These are phyloP conservation scores for Vitis hybrid DNA, from an alignment of 177 flowering plant species.

Conservation along the genomic window DNA sequence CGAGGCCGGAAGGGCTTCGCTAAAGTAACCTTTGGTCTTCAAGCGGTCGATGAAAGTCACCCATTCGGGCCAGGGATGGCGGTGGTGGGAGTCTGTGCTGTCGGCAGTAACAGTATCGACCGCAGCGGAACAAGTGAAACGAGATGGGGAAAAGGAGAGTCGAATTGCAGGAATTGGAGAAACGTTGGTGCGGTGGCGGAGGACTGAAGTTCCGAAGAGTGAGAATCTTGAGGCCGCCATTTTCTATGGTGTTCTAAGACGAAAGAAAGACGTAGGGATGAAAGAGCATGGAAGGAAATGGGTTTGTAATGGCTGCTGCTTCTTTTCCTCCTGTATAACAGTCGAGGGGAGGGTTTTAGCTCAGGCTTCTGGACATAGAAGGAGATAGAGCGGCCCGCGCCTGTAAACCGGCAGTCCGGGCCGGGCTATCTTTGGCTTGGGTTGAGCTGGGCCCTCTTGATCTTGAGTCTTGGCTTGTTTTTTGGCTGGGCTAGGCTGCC, in stretches of 20 bases:
- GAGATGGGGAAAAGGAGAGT: slow-evolving; percentile 9
- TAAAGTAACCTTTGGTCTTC: slow-evolving; percentile 61
- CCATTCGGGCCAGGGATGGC: slow-evolving; percentile 92
- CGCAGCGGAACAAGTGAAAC: slow-evolving; percentile 27
- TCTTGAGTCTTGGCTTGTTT: no score
- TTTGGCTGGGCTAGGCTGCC: no score
- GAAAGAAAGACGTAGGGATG: background rate
- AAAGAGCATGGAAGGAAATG: no score
- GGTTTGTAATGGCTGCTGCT: no score
- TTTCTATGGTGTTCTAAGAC: background rate
- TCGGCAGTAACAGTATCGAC: slow-evolving; percentile 12
- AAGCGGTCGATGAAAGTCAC: slow-evolving; percentile 59
- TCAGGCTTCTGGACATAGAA: no score
- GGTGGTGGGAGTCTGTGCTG: slow-evolving; percentile 11
- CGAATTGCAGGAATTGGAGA: slow-evolving; percentile 6
- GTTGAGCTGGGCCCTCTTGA: no score
- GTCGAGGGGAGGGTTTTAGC: no score
- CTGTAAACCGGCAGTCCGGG: no score
- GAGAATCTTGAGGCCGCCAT: slow-evolving; percentile 31
- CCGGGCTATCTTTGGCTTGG: no score
- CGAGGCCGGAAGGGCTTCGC: slow-evolving; percentile 3
- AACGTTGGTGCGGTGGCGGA: slow-evolving; percentile 16
- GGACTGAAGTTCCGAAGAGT: slow-evolving; percentile 21
- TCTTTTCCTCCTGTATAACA: no score
- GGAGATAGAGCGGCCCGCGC: no score